Conservation (phyloP, 768 basidiomycete genomes). For the Lentinus tigrinus region DNA sequence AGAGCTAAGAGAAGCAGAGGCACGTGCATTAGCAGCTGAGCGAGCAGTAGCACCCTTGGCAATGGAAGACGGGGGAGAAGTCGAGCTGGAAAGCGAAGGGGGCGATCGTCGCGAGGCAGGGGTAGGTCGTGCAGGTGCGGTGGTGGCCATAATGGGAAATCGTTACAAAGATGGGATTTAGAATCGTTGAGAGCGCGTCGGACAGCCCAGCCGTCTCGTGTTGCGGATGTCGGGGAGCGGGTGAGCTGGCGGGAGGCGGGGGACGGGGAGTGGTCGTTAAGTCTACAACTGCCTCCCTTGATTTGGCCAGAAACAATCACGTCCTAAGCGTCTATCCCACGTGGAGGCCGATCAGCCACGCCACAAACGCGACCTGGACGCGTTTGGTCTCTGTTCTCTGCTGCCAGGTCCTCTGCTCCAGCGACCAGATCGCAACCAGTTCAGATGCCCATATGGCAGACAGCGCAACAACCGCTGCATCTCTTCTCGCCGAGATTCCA, state of each 20-base stretch:
- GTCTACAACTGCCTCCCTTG: conserved; percentile 9
- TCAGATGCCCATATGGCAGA: too few species aligned
- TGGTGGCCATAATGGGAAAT: conserved; percentile 41
- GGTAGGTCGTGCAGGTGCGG: conserved; percentile 43
- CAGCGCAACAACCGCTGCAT: conserved; percentile 5
- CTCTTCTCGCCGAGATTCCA: conserved; percentile 12
- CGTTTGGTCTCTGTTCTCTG: neutral
- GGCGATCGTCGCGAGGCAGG: conserved; percentile 47
- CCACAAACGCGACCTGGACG: conserved; percentile 6
- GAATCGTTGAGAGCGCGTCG: neutral
- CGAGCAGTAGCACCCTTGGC: conserved; percentile 61
- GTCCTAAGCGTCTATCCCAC: conserved; percentile 12
- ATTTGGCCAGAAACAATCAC: conserved; percentile 20
- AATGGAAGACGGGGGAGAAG: conserved; percentile 41
- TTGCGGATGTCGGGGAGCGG: neutral
- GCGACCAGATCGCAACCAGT: too few species aligned
- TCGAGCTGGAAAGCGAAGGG: conserved; percentile 40
- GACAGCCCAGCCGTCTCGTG: conserved; percentile 11
- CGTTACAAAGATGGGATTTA: conserved; percentile 9
- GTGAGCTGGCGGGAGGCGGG: conserved; percentile 16
- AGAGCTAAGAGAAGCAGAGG: conserved; percentile 50
- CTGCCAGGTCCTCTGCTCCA: too few species aligned
- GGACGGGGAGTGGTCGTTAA: conserved; percentile 15
- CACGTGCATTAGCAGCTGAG: conserved; percentile 60
- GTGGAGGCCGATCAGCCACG: conserved; percentile 10